phyloP scores from a whole-genome alignment of 2,329 filamentous ascomycete species.

The Fusarium phyllophilum region DNA sequence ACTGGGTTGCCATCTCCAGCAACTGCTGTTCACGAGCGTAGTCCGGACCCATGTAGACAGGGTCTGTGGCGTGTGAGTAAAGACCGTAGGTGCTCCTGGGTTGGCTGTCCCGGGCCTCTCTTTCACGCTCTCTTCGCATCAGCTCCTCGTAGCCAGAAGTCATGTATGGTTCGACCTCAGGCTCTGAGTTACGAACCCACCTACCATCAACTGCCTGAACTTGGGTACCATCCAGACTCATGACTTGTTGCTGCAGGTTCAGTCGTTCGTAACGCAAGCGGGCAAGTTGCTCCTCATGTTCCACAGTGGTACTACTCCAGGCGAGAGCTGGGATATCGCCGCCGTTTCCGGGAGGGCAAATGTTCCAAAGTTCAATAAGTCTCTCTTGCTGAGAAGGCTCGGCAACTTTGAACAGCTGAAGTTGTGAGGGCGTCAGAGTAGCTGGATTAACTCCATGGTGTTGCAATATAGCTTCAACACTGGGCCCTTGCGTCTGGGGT shows the following conservation, averaged over 20 bases:
- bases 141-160: conserved; percentile 79
- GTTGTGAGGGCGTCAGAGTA: conserved; percentile 76
- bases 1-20: conserved; percentile 74
- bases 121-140: conserved; percentile 71
- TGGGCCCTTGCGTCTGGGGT: conserved; percentile 58
- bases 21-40: conserved; percentile 61
- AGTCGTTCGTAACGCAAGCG: conserved; percentile 65
- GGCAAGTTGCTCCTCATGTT: conserved; percentile 69
- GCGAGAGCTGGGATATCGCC: conserved; percentile 64
- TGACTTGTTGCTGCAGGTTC: conserved; percentile 54
- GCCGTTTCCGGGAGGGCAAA: conserved; percentile 74
- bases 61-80: conserved; percentile 71
- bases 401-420: conserved; percentile 81
- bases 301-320: conserved; percentile 63
- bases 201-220: conserved; percentile 64
- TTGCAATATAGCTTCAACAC: conserved; percentile 67
- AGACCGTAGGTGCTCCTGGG: conserved; percentile 56
- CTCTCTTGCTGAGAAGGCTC: conserved; percentile 76
- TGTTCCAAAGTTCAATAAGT: conserved; percentile 86
- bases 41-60: conserved; percentile 68
- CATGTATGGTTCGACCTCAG: conserved; percentile 83
- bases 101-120: conserved; percentile 46
- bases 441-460: conserved; percentile 76
- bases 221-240: conserved; percentile 65
- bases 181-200: conserved; percentile 56